Percentiles rank a stretch among this genome's conserved stretches.
Conservation (phyloP, 805 yeast genomes). For the Kodamaea leandrae region DNA sequence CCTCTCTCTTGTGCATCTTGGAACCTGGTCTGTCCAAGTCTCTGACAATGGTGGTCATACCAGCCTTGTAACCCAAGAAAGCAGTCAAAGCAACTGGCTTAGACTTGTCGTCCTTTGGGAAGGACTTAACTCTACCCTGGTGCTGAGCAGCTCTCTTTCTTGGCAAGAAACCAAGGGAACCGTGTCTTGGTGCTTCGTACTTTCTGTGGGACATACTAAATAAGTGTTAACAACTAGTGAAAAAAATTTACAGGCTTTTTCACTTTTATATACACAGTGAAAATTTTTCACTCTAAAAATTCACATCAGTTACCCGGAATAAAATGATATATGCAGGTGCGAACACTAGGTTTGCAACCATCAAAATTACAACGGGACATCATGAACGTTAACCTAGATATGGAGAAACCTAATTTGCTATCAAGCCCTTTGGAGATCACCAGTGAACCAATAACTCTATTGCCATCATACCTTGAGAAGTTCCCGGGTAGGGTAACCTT, state of each 20-base stretch:
- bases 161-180: conserved; percentile 99
- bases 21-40: conserved; percentile 99
- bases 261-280: conserved; percentile 6
- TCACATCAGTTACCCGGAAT: background rate
- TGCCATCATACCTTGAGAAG: too few species aligned
- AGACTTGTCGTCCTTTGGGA: conserved; percentile 97
- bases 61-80: conserved; percentile 99
- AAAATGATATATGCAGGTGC: background rate
- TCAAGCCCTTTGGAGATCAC: too few species aligned
- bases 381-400: too few species aligned
- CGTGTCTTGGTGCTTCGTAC: conserved; percentile 99
- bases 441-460: too few species aligned
- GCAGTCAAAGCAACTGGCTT: conserved; percentile 99
- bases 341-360: too few species aligned
- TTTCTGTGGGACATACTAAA: conserved; percentile 96
- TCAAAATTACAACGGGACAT: too few species aligned
- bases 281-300: conserved; percentile 13
- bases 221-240: conserved; percentile 29
- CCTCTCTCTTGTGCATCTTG: conserved; percentile 99
- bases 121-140: conserved; percentile 98
- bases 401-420: too few species aligned
- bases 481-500: too few species aligned
- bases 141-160: conserved; percentile 99
- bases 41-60: conserved; percentile 99
- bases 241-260: conserved; percentile 4